phyloP scores from a whole-genome alignment of 2,329 filamentous ascomycete species.

The Monosporascus cannonballus region DNA sequence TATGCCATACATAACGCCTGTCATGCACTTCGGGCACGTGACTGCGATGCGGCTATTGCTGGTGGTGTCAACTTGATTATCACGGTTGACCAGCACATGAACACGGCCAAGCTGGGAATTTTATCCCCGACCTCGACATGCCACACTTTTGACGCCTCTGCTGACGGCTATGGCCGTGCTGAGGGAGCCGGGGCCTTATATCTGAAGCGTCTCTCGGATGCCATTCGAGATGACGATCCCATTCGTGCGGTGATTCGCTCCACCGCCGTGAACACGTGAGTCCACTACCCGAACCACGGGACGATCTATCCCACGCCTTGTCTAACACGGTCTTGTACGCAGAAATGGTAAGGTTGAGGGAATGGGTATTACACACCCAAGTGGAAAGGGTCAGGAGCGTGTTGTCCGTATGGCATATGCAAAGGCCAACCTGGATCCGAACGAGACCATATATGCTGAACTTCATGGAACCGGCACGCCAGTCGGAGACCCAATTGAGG shows the following conservation, averaged over 20 bases:
- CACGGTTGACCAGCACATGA: conserved; percentile 22
- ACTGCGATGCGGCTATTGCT: conserved; percentile 28
- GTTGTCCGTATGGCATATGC: conserved; percentile 16
- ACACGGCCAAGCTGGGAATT: conserved; percentile 24
- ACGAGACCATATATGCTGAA: conserved; percentile 17
- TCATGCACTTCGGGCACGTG: conserved; percentile 18
- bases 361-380: conserved; percentile 24
- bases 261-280: conserved; percentile 20
- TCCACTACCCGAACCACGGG: background rate
- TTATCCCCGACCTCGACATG: conserved; percentile 27
- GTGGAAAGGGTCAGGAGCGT: conserved; percentile 14
- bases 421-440: conserved; percentile 13
- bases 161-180: conserved; percentile 23
- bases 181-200: conserved; percentile 16
- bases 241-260: conserved; percentile 22
- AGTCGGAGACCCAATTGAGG: conserved; percentile 20
- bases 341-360: conserved; percentile 21
- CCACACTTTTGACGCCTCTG: conserved; percentile 23
- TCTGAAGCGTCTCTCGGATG: conserved; percentile 21
- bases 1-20: conserved; percentile 27
- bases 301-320: background rate
- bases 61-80: conserved; percentile 31
- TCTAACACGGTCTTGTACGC: background rate
- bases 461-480: conserved; percentile 20
- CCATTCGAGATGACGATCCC: conserved; percentile 19